phyloP scores from a whole-genome alignment of 2,329 filamentous ascomycete genomes.

The Hypomyces rosellus region DNA sequence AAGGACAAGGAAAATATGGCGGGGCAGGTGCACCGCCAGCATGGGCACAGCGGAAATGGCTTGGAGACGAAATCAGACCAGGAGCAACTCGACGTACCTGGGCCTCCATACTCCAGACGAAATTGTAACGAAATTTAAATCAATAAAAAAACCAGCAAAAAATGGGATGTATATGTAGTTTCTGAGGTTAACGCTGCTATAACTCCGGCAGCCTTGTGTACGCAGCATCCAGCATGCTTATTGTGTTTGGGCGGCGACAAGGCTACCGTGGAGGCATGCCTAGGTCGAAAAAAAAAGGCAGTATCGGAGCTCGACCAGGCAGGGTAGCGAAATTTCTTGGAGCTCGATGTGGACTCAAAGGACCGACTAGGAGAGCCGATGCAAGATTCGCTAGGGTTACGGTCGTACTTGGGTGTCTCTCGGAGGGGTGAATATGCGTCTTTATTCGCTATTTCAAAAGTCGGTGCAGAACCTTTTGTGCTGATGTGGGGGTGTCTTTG shows the following conservation, averaged over 20 bases:
- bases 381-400: constrained; percentile 2
- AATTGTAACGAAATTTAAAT: constrained; percentile 1
- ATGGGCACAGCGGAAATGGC: not conserved
- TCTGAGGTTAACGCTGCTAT: constrained; percentile 33
- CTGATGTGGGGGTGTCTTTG: constrained; percentile 27
- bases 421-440: constrained; percentile 24
- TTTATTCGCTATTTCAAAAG: constrained; percentile 35
- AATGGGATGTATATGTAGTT: constrained; percentile 3
- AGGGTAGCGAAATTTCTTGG: not conserved
- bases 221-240: constrained; percentile 38
- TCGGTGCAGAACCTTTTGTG: constrained; percentile 33
- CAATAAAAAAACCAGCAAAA: constrained; percentile 12
- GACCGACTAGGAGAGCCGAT: not conserved
- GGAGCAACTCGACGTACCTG: constrained; percentile 32
- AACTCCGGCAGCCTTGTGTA: constrained; percentile 36
- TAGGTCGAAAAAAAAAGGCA: constrained; percentile 18
- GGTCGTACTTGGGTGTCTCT: constrained; percentile 3
- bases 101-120: constrained; percentile 38
- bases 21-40: constrained; percentile 2
- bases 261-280: constrained; percentile 38
- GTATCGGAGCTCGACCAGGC: constrained; percentile 13
- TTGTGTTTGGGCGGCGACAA: constrained; percentile 25
- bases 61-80: not conserved
- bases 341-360: not conserved
- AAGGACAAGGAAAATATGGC: constrained; percentile 3